Percentiles rank a stretch among this genome's conserved stretches.
Conservation (phyloP, 192 early-diverging fungal genomes). For the Dissophora globulifera region DNA sequence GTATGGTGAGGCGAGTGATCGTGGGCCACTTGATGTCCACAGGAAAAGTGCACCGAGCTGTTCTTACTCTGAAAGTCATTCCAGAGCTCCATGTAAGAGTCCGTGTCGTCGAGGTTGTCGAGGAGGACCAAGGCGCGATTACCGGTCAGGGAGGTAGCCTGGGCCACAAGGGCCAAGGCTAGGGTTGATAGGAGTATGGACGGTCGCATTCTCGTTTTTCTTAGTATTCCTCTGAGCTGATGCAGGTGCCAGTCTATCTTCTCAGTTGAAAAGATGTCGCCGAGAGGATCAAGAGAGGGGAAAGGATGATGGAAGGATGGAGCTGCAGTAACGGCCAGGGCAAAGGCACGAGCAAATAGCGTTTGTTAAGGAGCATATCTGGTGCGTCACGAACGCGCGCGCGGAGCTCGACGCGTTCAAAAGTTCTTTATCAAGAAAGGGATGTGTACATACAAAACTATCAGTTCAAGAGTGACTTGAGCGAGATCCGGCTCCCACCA, state of each 20-base stretch:
- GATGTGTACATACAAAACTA: background rate
- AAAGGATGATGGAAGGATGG: conserved; percentile 14
- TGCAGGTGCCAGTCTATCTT: background rate
- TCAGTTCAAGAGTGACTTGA: conserved; percentile 36
- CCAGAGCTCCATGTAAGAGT: conserved; percentile 67
- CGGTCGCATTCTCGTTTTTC: conserved; percentile 31
- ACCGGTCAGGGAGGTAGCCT: conserved; percentile 73
- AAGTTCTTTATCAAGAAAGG: too few species aligned
- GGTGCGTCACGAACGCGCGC: too few species aligned
- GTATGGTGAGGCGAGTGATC: too few species aligned
- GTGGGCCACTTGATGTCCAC: too few species aligned
- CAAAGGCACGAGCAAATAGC: too few species aligned
- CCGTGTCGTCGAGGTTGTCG: conserved; percentile 60
- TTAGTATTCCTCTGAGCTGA: background rate
- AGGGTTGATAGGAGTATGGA: conserved; percentile 32
- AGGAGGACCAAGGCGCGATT: conserved; percentile 75
- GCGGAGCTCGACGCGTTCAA: too few species aligned
- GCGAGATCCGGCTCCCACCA: conserved; percentile 21
- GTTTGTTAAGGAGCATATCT: too few species aligned
- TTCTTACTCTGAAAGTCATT: conserved; percentile 63
- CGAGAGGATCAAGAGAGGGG: background rate
- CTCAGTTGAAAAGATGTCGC: background rate
- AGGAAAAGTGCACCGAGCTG: too few species aligned
- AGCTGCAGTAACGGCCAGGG: too few species aligned
- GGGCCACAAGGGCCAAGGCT: conserved; percentile 48